Base-by-base conservation (phyloP, 2,329 filamentous ascomycete genomes). In the Ophioceras dolichostomum region DNA sequence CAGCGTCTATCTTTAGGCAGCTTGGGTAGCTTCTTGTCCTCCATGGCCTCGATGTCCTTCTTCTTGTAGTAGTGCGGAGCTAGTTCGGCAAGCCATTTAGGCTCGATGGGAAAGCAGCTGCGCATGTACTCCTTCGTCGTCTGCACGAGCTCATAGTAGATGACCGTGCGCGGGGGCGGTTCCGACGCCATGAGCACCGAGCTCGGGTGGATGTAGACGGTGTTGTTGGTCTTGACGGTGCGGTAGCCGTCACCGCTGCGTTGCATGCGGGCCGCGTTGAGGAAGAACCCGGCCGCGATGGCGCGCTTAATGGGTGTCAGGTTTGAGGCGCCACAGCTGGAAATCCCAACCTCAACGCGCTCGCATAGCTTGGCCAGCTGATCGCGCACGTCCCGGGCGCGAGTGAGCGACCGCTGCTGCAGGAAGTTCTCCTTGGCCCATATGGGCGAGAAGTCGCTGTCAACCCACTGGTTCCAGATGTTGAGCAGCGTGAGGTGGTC, bases 31-130 rank as follows among this genome's bases (percentile, higher is more conserved):
- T 85, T 94, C 63, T 75, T 83, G 41, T 85, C 82, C 51, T 86
- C 85, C 48, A 94, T 54, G 14, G 70, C 78, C 51, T 95, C 89
- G 29, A 95, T 57, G 53, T 95, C 87, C 61, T 86, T 82, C 63
- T 83, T 82, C 62, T 94, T 95, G 57, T 95, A 85, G 53, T 87
- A 94, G 62, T 96, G 91, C 43, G 89, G 89, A 43, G 91, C 91
- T 42, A 91, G 76, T 59, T 96, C 89, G 6, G 77, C 73, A 48
- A 98, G 56, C 88, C 88, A 95, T 53, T 78, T 76, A 0, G 83
- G 68, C 52, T 93, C 79, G 37, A 96, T 73, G 1, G 87, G 87
- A 68, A 94, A 79, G 41, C 83, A 83, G 49, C 76, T 84, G 18
- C 89, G 70, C 79, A 94, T 93, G 57, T 89, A 98, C 65, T 95